Evolutionary conservation across 164 flowering plant genomes (phyloP).

Genomic region (Echeveria elegans): DNA sequence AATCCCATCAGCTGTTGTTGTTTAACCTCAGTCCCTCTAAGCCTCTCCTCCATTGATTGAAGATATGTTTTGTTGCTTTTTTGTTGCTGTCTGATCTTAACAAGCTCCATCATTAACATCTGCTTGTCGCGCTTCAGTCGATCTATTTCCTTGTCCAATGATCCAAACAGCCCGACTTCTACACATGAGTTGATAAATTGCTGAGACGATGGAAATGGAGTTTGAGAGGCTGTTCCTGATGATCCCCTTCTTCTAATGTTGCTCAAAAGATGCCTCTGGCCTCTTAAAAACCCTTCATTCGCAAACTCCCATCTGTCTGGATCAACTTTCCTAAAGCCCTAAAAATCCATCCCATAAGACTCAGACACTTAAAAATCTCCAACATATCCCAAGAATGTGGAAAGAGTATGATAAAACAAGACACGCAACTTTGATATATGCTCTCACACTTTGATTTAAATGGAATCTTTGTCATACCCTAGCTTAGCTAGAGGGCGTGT

Average conservation of each 20-base stretch:
- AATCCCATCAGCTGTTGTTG: slow-evolving; percentile 74
- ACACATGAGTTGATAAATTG: slow-evolving; percentile 37
- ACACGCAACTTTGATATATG: background rate
- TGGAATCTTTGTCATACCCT: background rate
- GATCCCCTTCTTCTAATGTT: slow-evolving; percentile 57
- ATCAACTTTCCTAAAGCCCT: slow-evolving; percentile 88
- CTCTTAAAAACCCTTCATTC: slow-evolving; percentile 69
- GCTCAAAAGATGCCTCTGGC: slow-evolving; percentile 57
- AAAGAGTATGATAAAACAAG: background rate
- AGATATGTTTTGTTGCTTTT: slow-evolving; percentile 36
- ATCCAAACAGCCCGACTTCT: slow-evolving; percentile 55
- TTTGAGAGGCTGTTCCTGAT: slow-evolving; percentile 11
- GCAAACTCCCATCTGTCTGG: slow-evolving; percentile 92
- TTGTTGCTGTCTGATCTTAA: slow-evolving; percentile 71
- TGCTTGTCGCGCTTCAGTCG: slow-evolving; percentile 58
- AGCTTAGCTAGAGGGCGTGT: background rate
- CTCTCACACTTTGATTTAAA: background rate
- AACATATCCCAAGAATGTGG: background rate
- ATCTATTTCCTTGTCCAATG: slow-evolving; percentile 50
- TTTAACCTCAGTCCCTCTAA: slow-evolving; percentile 47
- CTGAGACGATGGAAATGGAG: slow-evolving; percentile 14
- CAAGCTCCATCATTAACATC: slow-evolving; percentile 48
- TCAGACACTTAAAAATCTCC: background rate
- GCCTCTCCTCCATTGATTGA: slow-evolving; percentile 42
- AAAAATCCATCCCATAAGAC: slow-evolving; percentile 4